These are phyloP conservation scores for Penicillium soppii DNA, from an alignment of 495 filamentous ascomycete species.

Conservation along the genomic window DNA sequence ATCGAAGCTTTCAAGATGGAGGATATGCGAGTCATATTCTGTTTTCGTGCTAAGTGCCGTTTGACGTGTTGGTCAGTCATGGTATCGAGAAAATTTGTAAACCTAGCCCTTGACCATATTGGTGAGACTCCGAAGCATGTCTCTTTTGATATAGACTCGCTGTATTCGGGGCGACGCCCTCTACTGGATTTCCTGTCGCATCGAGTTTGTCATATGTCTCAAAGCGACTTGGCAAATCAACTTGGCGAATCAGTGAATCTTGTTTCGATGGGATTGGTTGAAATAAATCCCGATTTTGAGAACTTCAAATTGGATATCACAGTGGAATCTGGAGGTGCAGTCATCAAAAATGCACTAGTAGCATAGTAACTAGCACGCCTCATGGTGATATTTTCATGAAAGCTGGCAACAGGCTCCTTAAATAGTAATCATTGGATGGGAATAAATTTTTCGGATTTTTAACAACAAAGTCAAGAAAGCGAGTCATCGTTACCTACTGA, in stretches of 20 bases:
- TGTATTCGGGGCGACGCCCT: conserved; percentile 85
- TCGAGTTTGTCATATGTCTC: conserved; percentile 72
- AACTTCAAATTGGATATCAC: background rate
- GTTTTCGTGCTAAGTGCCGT: conserved; percentile 43
- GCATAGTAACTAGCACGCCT: background rate
- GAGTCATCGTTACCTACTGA: too few species aligned
- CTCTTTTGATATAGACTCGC: conserved; percentile 84
- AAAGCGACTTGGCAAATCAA: conserved; percentile 29
- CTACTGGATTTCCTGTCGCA: conserved; percentile 80
- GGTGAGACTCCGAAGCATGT: conserved; percentile 87
- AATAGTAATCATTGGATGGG: too few species aligned
- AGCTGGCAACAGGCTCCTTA: too few species aligned
- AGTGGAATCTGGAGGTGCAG: background rate
- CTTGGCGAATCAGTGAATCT: conserved; percentile 79
- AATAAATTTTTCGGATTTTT: too few species aligned
- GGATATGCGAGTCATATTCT: conserved; percentile 85
- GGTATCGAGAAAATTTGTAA: conserved; percentile 81
- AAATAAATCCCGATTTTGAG: conserved; percentile 69
- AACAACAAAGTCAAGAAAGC: too few species aligned
- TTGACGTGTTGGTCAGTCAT: conserved; percentile 43
- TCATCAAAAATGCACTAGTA: background rate
- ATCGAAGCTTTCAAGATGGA: conserved; percentile 91
- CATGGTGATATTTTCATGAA: too few species aligned
- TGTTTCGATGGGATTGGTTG: conserved; percentile 80
- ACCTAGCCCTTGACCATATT: conserved; percentile 83